Conservation (phyloP, 352 stramenopile species). For the Pythium periplocum region DNA sequence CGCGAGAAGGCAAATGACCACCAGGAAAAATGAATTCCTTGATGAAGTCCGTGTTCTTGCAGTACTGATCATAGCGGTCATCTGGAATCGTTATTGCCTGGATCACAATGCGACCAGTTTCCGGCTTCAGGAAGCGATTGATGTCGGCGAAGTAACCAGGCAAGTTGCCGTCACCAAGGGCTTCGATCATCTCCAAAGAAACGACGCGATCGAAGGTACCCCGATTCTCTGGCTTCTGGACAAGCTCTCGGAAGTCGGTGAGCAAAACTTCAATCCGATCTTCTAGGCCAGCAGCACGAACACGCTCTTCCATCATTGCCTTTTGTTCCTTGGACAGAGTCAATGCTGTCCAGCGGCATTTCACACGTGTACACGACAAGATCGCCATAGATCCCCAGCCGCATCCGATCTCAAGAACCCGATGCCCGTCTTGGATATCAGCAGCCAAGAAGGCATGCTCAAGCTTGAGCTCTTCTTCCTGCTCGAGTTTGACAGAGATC, state of each 20-base stretch:
- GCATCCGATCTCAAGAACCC: slow-evolving; percentile 24
- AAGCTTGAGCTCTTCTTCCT: slow-evolving; percentile 21
- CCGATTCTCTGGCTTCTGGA: slow-evolving; percentile 10
- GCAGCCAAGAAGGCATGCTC: slow-evolving; percentile 22
- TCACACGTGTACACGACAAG: slow-evolving; percentile 10
- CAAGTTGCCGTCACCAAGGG: slow-evolving; percentile 19
- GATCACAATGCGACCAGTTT: slow-evolving; percentile 19
- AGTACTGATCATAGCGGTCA: slow-evolving; percentile 21
- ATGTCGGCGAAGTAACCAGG: slow-evolving; percentile 23
- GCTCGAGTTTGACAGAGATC: slow-evolving; percentile 16
- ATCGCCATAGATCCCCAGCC: slow-evolving; percentile 27
- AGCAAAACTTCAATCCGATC: slow-evolving; percentile 23
- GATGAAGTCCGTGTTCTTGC: slow-evolving; percentile 25
- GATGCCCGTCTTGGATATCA: slow-evolving; percentile 18
- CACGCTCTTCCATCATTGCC: slow-evolving; percentile 18
- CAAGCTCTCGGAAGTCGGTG: slow-evolving; percentile 23
- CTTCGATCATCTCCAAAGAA: slow-evolving; percentile 34
- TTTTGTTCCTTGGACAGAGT: slow-evolving; percentile 17
- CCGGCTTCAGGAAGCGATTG: slow-evolving; percentile 22
- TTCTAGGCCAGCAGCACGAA: slow-evolving; percentile 14
- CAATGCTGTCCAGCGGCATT: slow-evolving; percentile 17
- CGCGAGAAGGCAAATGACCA: slow-evolving; percentile 21
- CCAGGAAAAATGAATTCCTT: slow-evolving; percentile 30
- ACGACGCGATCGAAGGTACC: slow-evolving; percentile 16
- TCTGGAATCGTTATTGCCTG: slow-evolving; percentile 26